Conservation (phyloP, 768 basidiomycete species). For the Boletus subcaerulescens region DNA sequence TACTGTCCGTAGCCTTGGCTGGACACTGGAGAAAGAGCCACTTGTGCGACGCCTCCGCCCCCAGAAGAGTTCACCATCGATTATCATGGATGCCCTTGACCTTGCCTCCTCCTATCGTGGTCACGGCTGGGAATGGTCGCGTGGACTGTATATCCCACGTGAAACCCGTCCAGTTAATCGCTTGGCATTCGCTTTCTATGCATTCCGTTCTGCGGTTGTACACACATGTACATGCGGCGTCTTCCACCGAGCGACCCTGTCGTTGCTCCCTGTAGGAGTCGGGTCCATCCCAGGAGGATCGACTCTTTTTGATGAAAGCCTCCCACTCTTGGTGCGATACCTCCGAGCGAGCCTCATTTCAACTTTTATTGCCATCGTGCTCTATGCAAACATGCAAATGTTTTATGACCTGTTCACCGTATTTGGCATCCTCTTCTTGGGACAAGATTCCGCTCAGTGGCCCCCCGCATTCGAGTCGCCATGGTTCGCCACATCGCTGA, state of each 20-base stretch:
- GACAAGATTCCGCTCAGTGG: not conserved
- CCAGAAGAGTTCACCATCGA: not conserved
- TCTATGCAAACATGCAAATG: not conserved
- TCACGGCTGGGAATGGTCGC: slow-evolving; percentile 1
- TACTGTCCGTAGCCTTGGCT: not conserved
- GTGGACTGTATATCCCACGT: not conserved
- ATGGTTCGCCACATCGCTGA: not conserved
- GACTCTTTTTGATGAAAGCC: not conserved
- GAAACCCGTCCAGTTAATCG: not conserved
- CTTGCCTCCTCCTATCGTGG: not conserved
- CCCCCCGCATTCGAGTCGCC: not conserved
- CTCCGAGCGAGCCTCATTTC: not conserved
- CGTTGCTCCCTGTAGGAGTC: not conserved
- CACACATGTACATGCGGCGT: not conserved
- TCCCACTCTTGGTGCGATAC: not conserved
- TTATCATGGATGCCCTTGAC: slow-evolving; percentile 1
- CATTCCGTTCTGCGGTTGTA: not conserved
- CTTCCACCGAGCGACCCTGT: not conserved
- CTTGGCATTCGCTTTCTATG: not conserved
- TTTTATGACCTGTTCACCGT: not conserved
- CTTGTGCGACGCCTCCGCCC: slow-evolving; percentile 1
- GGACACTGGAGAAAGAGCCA: not conserved
- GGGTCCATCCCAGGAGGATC: not conserved
- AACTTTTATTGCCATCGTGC: not conserved
- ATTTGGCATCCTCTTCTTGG: not conserved